Conservation (phyloP, 805 yeast species). For the Debaryomyces prosopidis region DNA sequence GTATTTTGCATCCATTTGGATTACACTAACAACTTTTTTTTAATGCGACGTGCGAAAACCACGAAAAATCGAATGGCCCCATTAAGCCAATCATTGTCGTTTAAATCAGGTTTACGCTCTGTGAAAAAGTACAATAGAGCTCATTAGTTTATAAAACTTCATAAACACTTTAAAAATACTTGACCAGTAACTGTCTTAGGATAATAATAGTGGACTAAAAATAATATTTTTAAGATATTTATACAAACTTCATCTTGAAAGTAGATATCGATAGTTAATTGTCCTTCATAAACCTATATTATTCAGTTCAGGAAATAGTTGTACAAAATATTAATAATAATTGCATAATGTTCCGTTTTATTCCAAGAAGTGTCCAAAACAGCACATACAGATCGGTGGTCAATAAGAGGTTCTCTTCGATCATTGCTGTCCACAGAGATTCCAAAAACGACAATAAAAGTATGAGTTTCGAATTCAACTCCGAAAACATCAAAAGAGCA, state of each 20-base stretch:
- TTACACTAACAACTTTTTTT: neutral
- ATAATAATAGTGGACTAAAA: neutral
- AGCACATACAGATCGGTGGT: slow-evolving; percentile 2
- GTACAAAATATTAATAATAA: neutral
- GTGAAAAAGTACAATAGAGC: neutral
- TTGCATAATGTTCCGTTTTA: slow-evolving; percentile 7
- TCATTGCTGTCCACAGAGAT: slow-evolving; percentile 70
- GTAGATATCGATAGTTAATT: neutral
- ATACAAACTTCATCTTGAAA: neutral
- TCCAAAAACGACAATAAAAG: slow-evolving; percentile 64
- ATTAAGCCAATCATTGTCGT: neutral
- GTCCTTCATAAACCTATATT: neutral
- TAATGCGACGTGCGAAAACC: neutral
- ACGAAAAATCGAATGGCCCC: neutral
- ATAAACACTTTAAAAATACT: neutral
- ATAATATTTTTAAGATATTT: neutral
- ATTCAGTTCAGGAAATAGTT: neutral
- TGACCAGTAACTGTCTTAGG: neutral
- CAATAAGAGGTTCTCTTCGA: slow-evolving; percentile 34
- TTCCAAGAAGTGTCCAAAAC: slow-evolving; percentile 4
- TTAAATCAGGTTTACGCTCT: slow-evolving; percentile 2
- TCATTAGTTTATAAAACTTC: no score
- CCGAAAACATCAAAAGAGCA: slow-evolving; percentile 68
- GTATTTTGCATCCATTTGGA: neutral
- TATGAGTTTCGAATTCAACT: slow-evolving; percentile 70